Percentiles rank a stretch among this genome's conserved stretches.
Conservation (phyloP, 1,139 yeast species). For the Suhomyces chickasaworum region DNA sequence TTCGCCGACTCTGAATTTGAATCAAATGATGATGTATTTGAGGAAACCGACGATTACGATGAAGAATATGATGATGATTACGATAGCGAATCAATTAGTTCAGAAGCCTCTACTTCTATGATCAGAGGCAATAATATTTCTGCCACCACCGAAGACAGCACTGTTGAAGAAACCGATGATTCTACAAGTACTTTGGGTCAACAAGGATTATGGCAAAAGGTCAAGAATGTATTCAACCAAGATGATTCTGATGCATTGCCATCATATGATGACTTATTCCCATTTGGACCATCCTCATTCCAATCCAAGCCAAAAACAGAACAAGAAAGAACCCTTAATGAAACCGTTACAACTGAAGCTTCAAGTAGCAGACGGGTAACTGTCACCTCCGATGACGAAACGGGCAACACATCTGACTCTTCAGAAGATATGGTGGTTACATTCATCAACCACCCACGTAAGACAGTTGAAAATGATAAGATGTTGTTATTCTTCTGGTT, state of each 20-base stretch:
- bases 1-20: constrained; percentile 49
- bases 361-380: constrained; percentile 5
- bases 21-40: constrained; percentile 33
- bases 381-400: constrained; percentile 26
- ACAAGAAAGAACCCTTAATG: constrained; percentile 38
- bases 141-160: not conserved
- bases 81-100: constrained; percentile 18
- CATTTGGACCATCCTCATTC: constrained; percentile 49
- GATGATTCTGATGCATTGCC: constrained; percentile 58
- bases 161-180: constrained; percentile 11
- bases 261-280: constrained; percentile 81
- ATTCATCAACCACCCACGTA: constrained; percentile 59
- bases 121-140: not conserved
- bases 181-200: constrained; percentile 11
- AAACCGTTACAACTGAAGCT: constrained; percentile 9
- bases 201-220: constrained; percentile 59
- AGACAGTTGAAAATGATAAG: constrained; percentile 76
- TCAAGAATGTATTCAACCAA: constrained; percentile 57
- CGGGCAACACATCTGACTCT: constrained; percentile 47
- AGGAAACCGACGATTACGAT: constrained; percentile 23
- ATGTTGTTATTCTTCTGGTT: constrained; percentile 90
- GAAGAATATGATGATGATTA: constrained; percentile 26
- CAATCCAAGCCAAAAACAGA: constrained; percentile 37
- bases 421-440: constrained; percentile 55
- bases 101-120: constrained; percentile 11